phyloP scores from a whole-genome alignment of 139 green algal species.

The Auxenochlorella pyrenoidosa region DNA sequence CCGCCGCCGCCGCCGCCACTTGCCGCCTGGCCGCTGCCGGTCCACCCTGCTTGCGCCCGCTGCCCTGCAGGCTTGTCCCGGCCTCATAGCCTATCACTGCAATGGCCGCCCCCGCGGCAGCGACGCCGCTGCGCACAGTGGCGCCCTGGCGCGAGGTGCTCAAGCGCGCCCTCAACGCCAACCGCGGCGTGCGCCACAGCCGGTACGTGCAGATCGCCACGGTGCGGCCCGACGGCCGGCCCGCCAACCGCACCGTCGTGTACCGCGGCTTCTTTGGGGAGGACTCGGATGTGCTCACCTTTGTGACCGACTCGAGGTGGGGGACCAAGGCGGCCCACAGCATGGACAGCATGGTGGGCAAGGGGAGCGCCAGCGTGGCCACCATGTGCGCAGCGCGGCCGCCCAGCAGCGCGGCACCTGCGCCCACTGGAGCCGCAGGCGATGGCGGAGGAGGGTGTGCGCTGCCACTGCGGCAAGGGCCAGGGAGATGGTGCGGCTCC shows the following conservation, averaged over 20 bases:
- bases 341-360: too few species aligned
- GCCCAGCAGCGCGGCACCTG: too few species aligned
- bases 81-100: neutral
- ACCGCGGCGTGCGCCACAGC: slow-evolving; percentile 25
- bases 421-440: too few species aligned
- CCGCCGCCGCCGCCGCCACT: too few species aligned
- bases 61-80: neutral
- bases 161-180: slow-evolving; percentile 27
- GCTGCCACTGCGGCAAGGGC: too few species aligned
- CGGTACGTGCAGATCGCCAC: slow-evolving; percentile 86
- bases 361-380: too few species aligned
- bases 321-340: neutral
- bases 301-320: slow-evolving; percentile 80
- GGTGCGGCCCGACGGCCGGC: slow-evolving; percentile 66
- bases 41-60: neutral
- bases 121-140: neutral
- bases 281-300: slow-evolving; percentile 65
- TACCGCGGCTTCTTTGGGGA: slow-evolving; percentile 73
- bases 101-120: neutral
- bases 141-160: slow-evolving; percentile 42
- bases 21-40: too few species aligned
- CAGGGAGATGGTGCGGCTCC: too few species aligned
- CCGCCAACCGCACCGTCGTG: slow-evolving; percentile 82
- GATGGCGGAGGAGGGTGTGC: too few species aligned
- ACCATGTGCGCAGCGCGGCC: too few species aligned